Conservation (phyloP, 2,329 filamentous ascomycete species). For the Colletotrichum brevisporum region DNA sequence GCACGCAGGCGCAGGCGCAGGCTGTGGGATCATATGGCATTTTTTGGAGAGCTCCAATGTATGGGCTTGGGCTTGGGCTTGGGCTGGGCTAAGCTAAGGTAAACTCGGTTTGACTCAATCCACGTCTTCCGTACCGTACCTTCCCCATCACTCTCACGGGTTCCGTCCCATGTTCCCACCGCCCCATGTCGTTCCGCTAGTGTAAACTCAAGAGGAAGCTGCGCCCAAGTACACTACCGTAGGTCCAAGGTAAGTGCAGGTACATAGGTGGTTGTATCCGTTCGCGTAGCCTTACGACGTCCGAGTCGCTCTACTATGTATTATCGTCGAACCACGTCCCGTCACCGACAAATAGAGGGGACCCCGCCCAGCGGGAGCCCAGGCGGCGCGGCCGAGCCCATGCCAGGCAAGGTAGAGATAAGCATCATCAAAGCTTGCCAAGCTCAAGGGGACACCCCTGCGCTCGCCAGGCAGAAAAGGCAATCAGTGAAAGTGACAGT, state of each 20-base stretch:
- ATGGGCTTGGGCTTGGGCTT: slow-evolving; percentile 22
- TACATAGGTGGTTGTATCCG: not conserved
- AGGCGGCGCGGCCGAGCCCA: slow-evolving; percentile 30
- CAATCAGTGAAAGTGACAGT: not conserved
- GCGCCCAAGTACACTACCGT: not conserved
- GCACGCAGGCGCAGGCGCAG: slow-evolving; percentile 2
- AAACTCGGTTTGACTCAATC: slow-evolving; percentile 36
- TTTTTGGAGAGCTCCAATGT: slow-evolving; percentile 8
- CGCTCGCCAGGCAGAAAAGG: slow-evolving; percentile 1
- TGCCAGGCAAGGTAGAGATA: slow-evolving; percentile 29
- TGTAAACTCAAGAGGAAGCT: slow-evolving; percentile 12
- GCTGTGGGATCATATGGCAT: slow-evolving; percentile 32
- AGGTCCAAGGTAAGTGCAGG: too few relatives aligned
- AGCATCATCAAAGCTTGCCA: slow-evolving; percentile 36
- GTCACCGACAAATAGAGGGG: slow-evolving; percentile 14
- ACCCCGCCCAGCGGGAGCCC: slow-evolving; percentile 18
- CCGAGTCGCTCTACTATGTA: not conserved
- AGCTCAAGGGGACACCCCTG: slow-evolving; percentile 14
- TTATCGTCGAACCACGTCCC: slow-evolving; percentile 29
- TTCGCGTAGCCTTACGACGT: slow-evolving; percentile 39
- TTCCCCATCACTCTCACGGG: not conserved
- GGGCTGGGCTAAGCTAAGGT: slow-evolving; percentile 21
- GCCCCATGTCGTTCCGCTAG: slow-evolving; percentile 9
- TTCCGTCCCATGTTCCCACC: slow-evolving; percentile 7
- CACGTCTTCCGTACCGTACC: not conserved